Conservation (phyloP, 192 early-diverging fungal genomes). For the Lobosporangium transversale region DNA sequence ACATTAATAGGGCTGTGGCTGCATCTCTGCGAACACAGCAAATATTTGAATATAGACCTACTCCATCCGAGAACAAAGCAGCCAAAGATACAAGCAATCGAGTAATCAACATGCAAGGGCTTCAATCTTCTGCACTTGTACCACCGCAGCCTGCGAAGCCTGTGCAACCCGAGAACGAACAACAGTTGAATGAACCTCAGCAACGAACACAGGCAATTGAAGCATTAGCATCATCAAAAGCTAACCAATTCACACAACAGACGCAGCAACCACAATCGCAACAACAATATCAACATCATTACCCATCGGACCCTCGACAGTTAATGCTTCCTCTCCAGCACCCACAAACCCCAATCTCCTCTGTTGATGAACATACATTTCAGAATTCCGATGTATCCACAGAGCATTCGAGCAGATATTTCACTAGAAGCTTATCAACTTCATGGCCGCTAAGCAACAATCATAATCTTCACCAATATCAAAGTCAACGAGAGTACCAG, state of each 20-base stretch:
- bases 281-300: not conserved
- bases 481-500: not conserved
- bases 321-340: constrained; percentile 13
- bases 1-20: no score
- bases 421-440: not conserved
- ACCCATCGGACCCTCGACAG: constrained; percentile 7
- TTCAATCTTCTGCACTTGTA: no score
- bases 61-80: no score
- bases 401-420: not conserved
- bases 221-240: not conserved
- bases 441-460: not conserved
- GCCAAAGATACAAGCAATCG: no score
- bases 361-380: not conserved
- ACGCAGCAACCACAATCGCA: not conserved
- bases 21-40: no score
- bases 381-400: not conserved
- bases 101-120: no score
- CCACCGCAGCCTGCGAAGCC: no score
- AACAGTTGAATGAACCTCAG: no score
- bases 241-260: not conserved
- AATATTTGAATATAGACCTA: no score
- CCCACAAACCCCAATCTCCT: constrained; percentile 1
- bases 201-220: not conserved
- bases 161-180: no score
- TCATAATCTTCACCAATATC: no score